Evolutionary conservation across 306 rosid genomes (phyloP), one percentile per base, ranked within the genome.

Genomic region (Fragaria nilgerrensis): DNA sequence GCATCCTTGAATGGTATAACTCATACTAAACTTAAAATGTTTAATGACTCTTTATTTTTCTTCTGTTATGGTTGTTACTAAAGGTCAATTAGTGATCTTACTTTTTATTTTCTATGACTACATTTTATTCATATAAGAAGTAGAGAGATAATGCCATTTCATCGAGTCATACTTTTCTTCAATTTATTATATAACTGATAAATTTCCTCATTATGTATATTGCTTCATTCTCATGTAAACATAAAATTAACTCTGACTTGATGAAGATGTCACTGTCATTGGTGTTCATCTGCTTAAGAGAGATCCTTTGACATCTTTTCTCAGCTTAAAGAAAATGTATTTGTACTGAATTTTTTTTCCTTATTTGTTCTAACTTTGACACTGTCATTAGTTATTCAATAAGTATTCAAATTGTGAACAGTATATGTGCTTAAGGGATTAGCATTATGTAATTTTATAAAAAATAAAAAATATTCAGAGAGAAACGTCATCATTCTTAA

Each of bases 1-100:
- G 99, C 89, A 89, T 96, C 84, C 94, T 96, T 71, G 99, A 96
- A 88, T 96, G 99, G 99, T 96, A 92, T 70, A 27, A 43, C 15
- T 22, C 16, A 41, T 69, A 34, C 29, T 44, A 39, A 15, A 20
- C 50, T 43, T 22, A 1, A 13, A 23, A 34, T 29, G 6, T 70
- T 56, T 49, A 55, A 20, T 61, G 17, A 27, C 39, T 80, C n/a
- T 43, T 72, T 12, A 12, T 45, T 58, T 11, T 77, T 2, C 9
- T 65, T 58, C 27, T 32, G 20, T 62, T 48, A 59, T 15, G 39
- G 52, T 15, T 74, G 53, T 22, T 55, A 15, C 14, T 39, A 55
- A 56, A 41, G 5, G 20, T 73, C 41, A 56, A 55, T 39, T 39
- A 56, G 41, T 56, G 5, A 8, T 67, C 49, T 9, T 55, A 23